phyloP scores from a whole-genome alignment of 345 rosid genomes.

The Aurinia saxatilis region DNA sequence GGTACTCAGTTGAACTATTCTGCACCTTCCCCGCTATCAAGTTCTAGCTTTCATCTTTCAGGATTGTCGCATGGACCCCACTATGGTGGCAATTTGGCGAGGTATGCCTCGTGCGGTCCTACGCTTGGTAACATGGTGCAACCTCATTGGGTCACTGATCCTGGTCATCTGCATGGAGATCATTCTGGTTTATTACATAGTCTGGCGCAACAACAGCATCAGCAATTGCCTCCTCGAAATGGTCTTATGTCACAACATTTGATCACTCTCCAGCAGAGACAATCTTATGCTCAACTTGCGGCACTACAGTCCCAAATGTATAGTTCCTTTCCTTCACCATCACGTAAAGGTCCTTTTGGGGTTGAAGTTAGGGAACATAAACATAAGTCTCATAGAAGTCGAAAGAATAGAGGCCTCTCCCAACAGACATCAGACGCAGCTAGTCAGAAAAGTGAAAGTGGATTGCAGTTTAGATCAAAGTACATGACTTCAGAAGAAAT shows the following conservation, averaged over 20 bases:
- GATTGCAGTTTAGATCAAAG: constrained; percentile 77
- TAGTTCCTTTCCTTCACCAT: constrained; percentile 47
- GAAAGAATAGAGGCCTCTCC: constrained; percentile 54
- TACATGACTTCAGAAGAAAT: constrained; percentile 94
- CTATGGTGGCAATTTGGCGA: constrained; percentile 61
- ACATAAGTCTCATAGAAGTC: constrained; percentile 63
- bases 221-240: constrained; percentile 59
- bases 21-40: constrained; percentile 54
- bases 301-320: constrained; percentile 71
- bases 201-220: constrained; percentile 50
- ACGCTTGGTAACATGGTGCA: constrained; percentile 65
- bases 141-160: constrained; percentile 76
- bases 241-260: constrained; percentile 51
- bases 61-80: constrained; percentile 60
- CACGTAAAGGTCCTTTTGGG: constrained; percentile 56
- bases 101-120: constrained; percentile 58
- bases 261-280: constrained; percentile 52
- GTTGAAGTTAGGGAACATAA: constrained; percentile 64
- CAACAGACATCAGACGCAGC: constrained; percentile 58
- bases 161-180: constrained; percentile 73
- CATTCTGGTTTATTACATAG: constrained; percentile 57
- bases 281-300: constrained; percentile 63
- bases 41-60: constrained; percentile 47
- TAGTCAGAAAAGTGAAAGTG: constrained; percentile 81
- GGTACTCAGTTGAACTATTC: constrained; percentile 50